These are phyloP conservation scores for Boletus rex-veris DNA, from an alignment of 768 basidiomycete species.

Conservation along the genomic window DNA sequence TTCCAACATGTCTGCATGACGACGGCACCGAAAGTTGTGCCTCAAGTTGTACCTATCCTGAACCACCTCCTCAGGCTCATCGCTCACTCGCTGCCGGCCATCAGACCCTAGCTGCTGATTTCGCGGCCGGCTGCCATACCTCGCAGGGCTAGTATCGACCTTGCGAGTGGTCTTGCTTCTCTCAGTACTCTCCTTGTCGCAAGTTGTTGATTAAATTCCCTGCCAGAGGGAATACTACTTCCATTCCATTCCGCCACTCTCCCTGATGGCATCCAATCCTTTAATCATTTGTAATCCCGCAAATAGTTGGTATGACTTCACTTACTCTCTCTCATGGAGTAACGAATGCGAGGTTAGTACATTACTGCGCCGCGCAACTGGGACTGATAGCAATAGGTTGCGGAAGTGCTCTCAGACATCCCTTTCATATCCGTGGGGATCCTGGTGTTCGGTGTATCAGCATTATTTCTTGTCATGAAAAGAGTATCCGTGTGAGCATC, in stretches of 20 bases:
- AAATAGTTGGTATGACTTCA: conserved; percentile 20
- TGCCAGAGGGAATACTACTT: conserved; percentile 7
- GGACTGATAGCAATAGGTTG: conserved; percentile 39
- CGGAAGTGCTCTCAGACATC: conserved; percentile 57
- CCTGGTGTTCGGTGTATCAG: conserved; percentile 57
- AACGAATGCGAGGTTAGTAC: conserved; percentile 43
- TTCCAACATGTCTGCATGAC: conserved; percentile 5
- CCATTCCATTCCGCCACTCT: conserved; percentile 13
- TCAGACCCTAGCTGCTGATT: conserved; percentile 8
- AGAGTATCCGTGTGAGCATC: conserved; percentile 50
- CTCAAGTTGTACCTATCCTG: background rate
- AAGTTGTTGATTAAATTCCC: conserved; percentile 3
- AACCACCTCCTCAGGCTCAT: background rate
- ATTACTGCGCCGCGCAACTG: background rate
- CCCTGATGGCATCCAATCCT: conserved; percentile 18
- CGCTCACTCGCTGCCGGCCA: conserved; percentile 2
- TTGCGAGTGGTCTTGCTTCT: background rate
- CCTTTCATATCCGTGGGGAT: conserved; percentile 66
- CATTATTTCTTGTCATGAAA: conserved; percentile 52
- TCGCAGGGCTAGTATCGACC: background rate
- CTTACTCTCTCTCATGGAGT: conserved; percentile 36
- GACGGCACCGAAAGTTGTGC: background rate
- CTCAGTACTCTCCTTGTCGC: background rate
- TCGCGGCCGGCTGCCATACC: conserved; percentile 1
- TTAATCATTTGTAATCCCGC: conserved; percentile 9